A percentile compares a stretch with the other conserved stretches of the same genome.
Evolutionary conservation across 805 yeast genomes (phyloP).

Genomic region (Naumovozyma castellii): DNA sequence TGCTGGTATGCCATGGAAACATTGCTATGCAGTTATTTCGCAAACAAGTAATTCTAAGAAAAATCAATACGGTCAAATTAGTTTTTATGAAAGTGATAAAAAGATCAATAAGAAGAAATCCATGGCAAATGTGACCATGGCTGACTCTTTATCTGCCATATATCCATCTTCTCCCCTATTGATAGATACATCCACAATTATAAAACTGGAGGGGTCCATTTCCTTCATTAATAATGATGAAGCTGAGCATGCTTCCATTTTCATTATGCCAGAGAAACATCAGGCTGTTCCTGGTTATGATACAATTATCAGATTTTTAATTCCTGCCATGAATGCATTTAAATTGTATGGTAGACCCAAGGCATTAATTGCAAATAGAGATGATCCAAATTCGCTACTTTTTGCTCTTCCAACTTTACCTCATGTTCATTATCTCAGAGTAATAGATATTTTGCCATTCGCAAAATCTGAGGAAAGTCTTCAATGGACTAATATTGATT

Average conservation of each 20-base stretch:
- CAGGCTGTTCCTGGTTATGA: constrained; percentile 65
- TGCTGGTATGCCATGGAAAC: constrained; percentile 94
- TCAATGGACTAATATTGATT: constrained; percentile 50
- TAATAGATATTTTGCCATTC: constrained; percentile 46
- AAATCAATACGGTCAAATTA: constrained; percentile 49
- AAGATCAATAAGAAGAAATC: constrained; percentile 56
- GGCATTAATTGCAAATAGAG: constrained; percentile 49
- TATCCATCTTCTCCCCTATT: constrained; percentile 78
- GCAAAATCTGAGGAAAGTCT: constrained; percentile 28
- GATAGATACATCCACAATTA: constrained; percentile 78
- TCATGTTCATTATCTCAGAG: constrained; percentile 49
- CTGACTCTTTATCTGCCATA: constrained; percentile 74
- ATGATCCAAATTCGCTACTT: constrained; percentile 44
- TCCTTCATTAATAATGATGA: constrained; percentile 43
- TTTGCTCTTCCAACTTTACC: constrained; percentile 74
- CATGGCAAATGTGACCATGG: constrained; percentile 68
- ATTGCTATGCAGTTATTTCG: constrained; percentile 84
- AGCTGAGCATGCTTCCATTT: constrained; percentile 40
- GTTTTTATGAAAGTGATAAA: constrained; percentile 77
- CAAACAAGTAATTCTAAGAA: constrained; percentile 45
- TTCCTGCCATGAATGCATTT: constrained; percentile 64
- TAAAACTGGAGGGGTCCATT: constrained; percentile 80
- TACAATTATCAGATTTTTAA: constrained; percentile 58
- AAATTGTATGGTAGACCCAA: constrained; percentile 67
- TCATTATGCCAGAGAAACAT: constrained; percentile 62